Conservation (phyloP, 345 rosid species). For the Carallia pectinifolia region DNA sequence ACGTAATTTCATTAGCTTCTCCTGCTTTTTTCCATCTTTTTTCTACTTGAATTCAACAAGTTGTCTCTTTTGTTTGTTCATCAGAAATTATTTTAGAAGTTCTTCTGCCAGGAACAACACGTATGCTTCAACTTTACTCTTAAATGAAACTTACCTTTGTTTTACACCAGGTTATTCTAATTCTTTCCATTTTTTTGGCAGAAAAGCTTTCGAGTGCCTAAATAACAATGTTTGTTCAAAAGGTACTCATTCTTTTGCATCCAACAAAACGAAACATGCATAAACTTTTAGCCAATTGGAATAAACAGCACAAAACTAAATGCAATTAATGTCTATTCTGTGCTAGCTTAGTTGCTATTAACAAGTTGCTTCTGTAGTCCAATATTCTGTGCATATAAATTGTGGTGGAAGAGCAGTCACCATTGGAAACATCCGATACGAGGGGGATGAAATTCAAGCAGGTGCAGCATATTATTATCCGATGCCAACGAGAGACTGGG, state of each 20-base stretch:
- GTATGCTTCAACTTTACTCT: conserved; percentile 11
- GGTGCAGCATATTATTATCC: conserved; percentile 11
- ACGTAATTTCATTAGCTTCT: background rate
- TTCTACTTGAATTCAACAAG: background rate
- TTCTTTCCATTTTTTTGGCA: background rate
- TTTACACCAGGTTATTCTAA: no score
- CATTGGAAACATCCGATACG: conserved; percentile 11
- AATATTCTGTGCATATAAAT: conserved; percentile 16
- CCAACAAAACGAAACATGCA: background rate
- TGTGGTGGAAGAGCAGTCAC: conserved; percentile 15
- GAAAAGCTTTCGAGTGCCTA: conserved; percentile 15
- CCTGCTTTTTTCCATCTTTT: background rate
- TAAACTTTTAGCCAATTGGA: no score
- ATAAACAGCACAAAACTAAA: no score
- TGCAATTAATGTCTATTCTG: no score
- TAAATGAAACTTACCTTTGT: background rate
- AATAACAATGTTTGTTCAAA: conserved; percentile 5
- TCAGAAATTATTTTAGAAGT: conserved; percentile 22
- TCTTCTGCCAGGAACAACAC: conserved; percentile 11
- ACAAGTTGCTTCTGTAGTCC: conserved; percentile 1
- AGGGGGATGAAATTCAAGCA: conserved; percentile 1
- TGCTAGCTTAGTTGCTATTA: background rate
- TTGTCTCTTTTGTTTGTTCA: background rate
- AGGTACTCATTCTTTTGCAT: conserved; percentile 13
- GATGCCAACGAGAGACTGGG: background rate